These are phyloP conservation scores for Globisporangium uncinulatum DNA, from an alignment of 352 stramenopile species.

Conservation along the genomic window DNA sequence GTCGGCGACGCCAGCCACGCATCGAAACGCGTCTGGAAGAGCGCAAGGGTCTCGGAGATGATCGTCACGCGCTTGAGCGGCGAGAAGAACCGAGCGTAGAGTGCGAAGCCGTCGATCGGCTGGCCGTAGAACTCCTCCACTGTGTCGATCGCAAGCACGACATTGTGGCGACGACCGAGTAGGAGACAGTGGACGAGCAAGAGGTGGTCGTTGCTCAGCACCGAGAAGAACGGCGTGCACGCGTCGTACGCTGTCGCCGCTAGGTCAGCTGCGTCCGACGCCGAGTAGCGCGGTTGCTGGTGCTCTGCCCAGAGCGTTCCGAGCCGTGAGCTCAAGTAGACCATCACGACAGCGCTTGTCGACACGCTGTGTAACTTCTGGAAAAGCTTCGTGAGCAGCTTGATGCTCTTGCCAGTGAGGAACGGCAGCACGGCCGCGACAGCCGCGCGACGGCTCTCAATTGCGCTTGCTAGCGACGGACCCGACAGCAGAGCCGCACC, in stretches of 20 bases:
- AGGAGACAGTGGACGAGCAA: slow-evolving; percentile 49
- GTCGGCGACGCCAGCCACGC: slow-evolving; percentile 25
- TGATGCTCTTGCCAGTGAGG: slow-evolving; percentile 55
- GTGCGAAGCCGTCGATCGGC: slow-evolving; percentile 19
- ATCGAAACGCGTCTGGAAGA: slow-evolving; percentile 44
- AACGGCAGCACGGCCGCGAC: slow-evolving; percentile 42
- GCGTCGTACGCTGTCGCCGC: slow-evolving; percentile 65
- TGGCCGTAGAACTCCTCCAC: slow-evolving; percentile 56
- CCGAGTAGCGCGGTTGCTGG: slow-evolving; percentile 10
- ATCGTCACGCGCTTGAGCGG: slow-evolving; percentile 47
- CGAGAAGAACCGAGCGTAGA: slow-evolving; percentile 35
- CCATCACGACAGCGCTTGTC: slow-evolving; percentile 56
- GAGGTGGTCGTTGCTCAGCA: slow-evolving; percentile 64
- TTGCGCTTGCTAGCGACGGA: neutral
- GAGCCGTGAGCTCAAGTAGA: slow-evolving; percentile 54
- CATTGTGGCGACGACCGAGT: slow-evolving; percentile 21
- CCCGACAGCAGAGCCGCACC: slow-evolving; percentile 21
- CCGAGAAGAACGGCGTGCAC: slow-evolving; percentile 55
- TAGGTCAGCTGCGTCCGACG: slow-evolving; percentile 22
- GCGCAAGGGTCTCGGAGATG: slow-evolving; percentile 29
- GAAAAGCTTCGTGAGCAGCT: slow-evolving; percentile 68
- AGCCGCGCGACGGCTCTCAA: slow-evolving; percentile 18
- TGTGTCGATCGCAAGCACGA: slow-evolving; percentile 9
- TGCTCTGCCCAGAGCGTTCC: slow-evolving; percentile 42
- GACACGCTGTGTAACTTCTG: slow-evolving; percentile 59